These are phyloP conservation scores for Emericellopsis terricola DNA, from an alignment of 495 filamentous ascomycete genomes.

Conservation along the genomic window DNA sequence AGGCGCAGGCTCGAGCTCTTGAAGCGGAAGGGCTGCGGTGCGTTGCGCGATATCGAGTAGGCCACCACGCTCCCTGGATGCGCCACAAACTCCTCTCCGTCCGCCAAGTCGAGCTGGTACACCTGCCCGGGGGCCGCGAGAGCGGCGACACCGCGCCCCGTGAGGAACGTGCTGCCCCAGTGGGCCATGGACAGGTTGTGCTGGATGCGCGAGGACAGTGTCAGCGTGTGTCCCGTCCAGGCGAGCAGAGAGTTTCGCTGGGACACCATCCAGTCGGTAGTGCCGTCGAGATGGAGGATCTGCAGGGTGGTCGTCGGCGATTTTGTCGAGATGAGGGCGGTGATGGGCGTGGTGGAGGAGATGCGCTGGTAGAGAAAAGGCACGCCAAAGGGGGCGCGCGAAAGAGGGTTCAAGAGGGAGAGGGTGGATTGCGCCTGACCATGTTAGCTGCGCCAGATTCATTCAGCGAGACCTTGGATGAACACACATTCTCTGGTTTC, in stretches of 20 bases:
- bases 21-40: conserved; percentile 70
- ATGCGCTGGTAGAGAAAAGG: conserved; percentile 92
- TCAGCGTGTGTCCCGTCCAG: conserved; percentile 85
- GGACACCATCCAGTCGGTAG: conserved; percentile 87
- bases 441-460: no score
- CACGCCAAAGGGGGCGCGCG: conserved; percentile 57
- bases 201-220: conserved; percentile 56
- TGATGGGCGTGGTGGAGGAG: conserved; percentile 69
- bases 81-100: conserved; percentile 71
- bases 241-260: conserved; percentile 75
- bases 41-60: conserved; percentile 56
- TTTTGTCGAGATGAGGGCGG: conserved; percentile 71
- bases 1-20: conserved; percentile 57
- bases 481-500: conserved; percentile 68
- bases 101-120: conserved; percentile 59
- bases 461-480: no score
- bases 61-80: conserved; percentile 81
- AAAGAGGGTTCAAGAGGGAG: conserved; percentile 68
- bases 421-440: conserved; percentile 62
- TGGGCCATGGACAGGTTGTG: conserved; percentile 59
- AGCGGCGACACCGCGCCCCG: conserved; percentile 72
- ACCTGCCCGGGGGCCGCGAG: conserved; percentile 72
- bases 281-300: conserved; percentile 77
- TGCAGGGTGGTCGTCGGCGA: conserved; percentile 69
- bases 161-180: conserved; percentile 80